Base-by-base conservation (phyloP, 169 alveolate species). In the Toxoplasma gondii region DNA sequence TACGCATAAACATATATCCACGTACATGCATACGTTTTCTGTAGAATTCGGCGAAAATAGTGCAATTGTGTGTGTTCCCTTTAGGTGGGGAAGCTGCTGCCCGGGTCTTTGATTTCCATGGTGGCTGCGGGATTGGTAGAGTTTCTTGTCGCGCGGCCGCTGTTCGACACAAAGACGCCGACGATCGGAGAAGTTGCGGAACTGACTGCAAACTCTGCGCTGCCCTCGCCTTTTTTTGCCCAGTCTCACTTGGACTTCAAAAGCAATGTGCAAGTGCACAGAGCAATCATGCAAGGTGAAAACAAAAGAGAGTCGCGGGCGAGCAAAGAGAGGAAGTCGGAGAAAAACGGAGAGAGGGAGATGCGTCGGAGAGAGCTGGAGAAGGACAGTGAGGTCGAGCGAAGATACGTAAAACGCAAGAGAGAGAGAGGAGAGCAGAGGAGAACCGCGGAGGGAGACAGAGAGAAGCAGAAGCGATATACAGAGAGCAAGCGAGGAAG, bases 141-240 rank as follows among this genome's bases (percentile, higher is more conserved):
- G 74, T 44, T 84, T 84, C 45, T 49, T 10, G 29, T 84, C 74
- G 67, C 44, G 78, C 91, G 91, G 17, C 43, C 19, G 74, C 24
- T 34, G 4, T 84, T 84, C 43, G 74, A 44, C 19, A 31, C 27
- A n/a, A 29, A n/a, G n/a, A 84, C 91, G 36, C 43, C 67, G 45
- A 84, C 91, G 29, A 49, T 84, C 9, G 91, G 91, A n/a, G 91
- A 84, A n/a, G 74, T 49, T 5, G 91, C 91, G 24, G 74, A n/a
- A 36, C 45, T 49, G 41, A 38, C 69, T 1, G 43, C 67, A 29
- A 49, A 84, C 67, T 34, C 91, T 19, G 69, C 70, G 39, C 74
- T 41, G 43, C 91, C 84, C 12, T 10, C n/a, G 39, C 43, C 43
- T 44, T 74, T 74, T 44, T 74, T 74, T 44, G 44, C 84, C 44